Evolutionary conservation across 73 alveolate species (phyloP).

Genomic region (Paraurostyla sp.): DNA sequence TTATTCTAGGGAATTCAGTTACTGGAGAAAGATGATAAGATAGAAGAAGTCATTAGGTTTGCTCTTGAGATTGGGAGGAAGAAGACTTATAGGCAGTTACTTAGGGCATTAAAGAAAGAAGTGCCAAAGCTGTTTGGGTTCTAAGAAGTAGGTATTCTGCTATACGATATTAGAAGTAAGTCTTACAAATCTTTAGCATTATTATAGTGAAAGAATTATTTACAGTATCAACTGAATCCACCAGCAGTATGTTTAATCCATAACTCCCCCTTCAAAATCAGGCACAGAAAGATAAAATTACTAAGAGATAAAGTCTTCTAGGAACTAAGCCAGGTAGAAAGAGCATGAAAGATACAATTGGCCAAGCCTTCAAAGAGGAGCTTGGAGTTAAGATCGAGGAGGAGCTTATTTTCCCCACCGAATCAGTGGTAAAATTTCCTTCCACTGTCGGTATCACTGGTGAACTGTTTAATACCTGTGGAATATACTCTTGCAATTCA

Average conservation of each 20-base stretch:
- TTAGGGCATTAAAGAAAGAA: slow-evolving; percentile 26
- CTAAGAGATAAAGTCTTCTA: background rate
- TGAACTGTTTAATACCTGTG: slow-evolving; percentile 2
- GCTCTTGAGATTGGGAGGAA: background rate
- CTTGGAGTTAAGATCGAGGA: slow-evolving; percentile 1
- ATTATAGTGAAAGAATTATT: slow-evolving; percentile 34
- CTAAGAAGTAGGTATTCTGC: slow-evolving; percentile 28
- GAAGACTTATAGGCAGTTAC: slow-evolving; percentile 17
- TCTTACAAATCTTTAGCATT: background rate
- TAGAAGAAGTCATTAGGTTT: slow-evolving; percentile 1
- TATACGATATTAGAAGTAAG: slow-evolving; percentile 8
- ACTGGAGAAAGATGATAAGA: slow-evolving; percentile 4
- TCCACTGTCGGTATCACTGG: slow-evolving; percentile 55
- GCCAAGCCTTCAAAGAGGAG: background rate
- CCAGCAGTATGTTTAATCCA: background rate
- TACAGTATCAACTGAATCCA: slow-evolving; percentile 44
- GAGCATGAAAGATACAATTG: too few relatives aligned
- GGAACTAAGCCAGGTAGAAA: background rate
- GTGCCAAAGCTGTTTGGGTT: slow-evolving; percentile 16
- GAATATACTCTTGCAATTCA: background rate
- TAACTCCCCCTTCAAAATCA: background rate
- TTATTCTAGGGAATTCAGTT: background rate
- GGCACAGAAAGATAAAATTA: background rate
- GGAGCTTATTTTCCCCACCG: slow-evolving; percentile 34
- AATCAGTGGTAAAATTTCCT: slow-evolving; percentile 42